Evolutionary conservation across 1,284 basidiomycete species (phyloP).

Genomic region (Irpex sp.): DNA sequence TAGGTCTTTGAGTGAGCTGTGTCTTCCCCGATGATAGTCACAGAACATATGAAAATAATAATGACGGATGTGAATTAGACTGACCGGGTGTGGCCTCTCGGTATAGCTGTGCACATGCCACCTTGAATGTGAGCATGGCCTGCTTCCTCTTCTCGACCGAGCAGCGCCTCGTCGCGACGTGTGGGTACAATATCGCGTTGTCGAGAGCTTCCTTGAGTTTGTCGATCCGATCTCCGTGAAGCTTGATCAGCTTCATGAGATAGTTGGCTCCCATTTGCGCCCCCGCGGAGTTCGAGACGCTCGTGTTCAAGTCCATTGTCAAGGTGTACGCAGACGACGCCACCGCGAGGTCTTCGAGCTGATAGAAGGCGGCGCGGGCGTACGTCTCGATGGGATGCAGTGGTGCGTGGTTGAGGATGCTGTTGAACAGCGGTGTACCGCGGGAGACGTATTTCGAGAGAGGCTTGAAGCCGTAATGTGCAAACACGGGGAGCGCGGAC

Average conservation of each 20-base stretch:
- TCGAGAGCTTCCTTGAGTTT: conserved; percentile 32
- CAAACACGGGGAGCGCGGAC: conserved; percentile 28
- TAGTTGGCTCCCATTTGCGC: conserved; percentile 30
- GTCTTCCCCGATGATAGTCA: no score
- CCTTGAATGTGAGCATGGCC: no score
- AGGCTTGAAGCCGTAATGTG: conserved; percentile 25
- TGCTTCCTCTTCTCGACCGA: neutral
- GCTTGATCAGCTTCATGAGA: conserved; percentile 35
- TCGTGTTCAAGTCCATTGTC: conserved; percentile 27
- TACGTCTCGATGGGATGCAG: conserved; percentile 32
- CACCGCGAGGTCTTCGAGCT: conserved; percentile 33
- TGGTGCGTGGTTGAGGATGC: conserved; percentile 31
- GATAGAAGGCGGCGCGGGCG: conserved; percentile 29
- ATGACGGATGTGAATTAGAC: no score
- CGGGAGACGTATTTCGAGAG: conserved; percentile 20
- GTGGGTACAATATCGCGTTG: neutral
- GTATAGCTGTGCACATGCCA: no score
- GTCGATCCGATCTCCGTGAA: conserved; percentile 35
- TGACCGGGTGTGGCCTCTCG: no score
- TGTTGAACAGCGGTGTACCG: conserved; percentile 25
- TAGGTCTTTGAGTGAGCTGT: no score
- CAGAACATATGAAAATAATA: no score
- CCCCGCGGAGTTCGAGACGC: conserved; percentile 27
- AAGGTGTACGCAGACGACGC: conserved; percentile 32
- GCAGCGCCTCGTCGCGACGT: neutral